A percentile compares a stretch with the other conserved stretches of the same genome.
Evolutionary conservation across 352 stramenopile genomes (phyloP).

Genomic region (Phytophthora kernoviae): DNA sequence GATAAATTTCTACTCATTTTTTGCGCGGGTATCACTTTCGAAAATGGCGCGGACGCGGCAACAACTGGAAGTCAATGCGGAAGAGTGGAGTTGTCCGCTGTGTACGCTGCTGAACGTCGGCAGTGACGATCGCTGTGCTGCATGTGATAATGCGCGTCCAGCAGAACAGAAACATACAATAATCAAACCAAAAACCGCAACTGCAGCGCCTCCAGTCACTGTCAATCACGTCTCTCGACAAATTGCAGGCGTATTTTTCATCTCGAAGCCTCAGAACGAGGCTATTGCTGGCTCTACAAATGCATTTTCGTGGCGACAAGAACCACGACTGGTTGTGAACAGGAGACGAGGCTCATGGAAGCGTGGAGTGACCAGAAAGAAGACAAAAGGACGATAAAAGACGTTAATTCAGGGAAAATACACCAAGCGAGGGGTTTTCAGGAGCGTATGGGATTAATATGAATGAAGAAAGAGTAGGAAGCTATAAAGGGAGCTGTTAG

Average conservation of each 20-base stretch:
- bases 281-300: background rate
- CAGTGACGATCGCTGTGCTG: conserved; percentile 47
- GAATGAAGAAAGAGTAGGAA: background rate
- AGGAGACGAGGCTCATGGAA: conserved; percentile 11
- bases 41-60: conserved; percentile 40
- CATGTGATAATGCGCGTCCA: conserved; percentile 55
- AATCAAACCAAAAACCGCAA: conserved; percentile 1
- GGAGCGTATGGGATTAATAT: background rate
- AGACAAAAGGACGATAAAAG: background rate
- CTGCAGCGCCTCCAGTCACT: conserved; percentile 4
- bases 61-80: background rate
- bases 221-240: conserved; percentile 21
- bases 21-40: conserved; percentile 23
- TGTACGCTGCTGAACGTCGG: conserved; percentile 71
- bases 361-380: background rate
- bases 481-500: background rate
- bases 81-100: conserved; percentile 71
- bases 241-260: conserved; percentile 52
- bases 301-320: conserved; percentile 30
- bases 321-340: conserved; percentile 45
- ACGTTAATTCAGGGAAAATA: background rate
- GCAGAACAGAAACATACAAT: background rate
- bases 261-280: conserved; percentile 10
- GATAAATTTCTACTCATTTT: conserved; percentile 2
- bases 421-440: background rate